Base-by-base conservation (phyloP, 2,329 filamentous ascomycete genomes). In the Harringtonia lauricola region DNA sequence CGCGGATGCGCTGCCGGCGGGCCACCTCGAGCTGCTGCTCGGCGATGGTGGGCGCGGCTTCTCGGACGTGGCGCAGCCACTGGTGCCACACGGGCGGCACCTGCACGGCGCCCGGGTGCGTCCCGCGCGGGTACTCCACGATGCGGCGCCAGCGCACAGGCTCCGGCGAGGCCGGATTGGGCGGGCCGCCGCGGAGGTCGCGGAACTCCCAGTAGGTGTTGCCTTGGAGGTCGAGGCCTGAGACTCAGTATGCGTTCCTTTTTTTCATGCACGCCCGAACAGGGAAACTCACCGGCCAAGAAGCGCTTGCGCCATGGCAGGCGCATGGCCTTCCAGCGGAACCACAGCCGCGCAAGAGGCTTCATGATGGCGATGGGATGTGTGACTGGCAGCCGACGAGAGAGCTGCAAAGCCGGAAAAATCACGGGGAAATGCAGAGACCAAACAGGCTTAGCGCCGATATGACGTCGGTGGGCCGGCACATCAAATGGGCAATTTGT, bases 121-220 rank as follows among this genome's bases (percentile, higher is more conserved):
- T 68, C 36, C 64, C 64, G 39, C 65, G 61, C 12, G 76, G 75
- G 59, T 75, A 79, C 52, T 75, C 56, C 39, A 81, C 76, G 49
- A 81, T 80, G 56, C 78, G 74, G 28, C 78, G 73, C 69, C 72
- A 74, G 51, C 74, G 71, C 29, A 57, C 52, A 37, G 59, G 46
- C 26, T 38, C 21, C 14, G 34, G 22, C 38, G 36, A 26, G 29
- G n/a, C n/a, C 26, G 59, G 46, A n/a, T n/a, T 65, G 64, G 17
- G 10, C n/a, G 29, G 35, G n/a, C n/a, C 13, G 47, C 62, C 61
- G 43, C 68, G 65, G 8, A 61, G 53, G 51, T 79, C 71, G 46
- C 68, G 69, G 61, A 83, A 81, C 54, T 81, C 76, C 78, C 79
- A 83, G 64, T 74, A 83, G 4, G 79, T 81, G 62, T 83, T 82